These are phyloP conservation scores for Mortierella sp. DNA, from an alignment of 371 early-diverging fungal species.

Conservation along the genomic window DNA sequence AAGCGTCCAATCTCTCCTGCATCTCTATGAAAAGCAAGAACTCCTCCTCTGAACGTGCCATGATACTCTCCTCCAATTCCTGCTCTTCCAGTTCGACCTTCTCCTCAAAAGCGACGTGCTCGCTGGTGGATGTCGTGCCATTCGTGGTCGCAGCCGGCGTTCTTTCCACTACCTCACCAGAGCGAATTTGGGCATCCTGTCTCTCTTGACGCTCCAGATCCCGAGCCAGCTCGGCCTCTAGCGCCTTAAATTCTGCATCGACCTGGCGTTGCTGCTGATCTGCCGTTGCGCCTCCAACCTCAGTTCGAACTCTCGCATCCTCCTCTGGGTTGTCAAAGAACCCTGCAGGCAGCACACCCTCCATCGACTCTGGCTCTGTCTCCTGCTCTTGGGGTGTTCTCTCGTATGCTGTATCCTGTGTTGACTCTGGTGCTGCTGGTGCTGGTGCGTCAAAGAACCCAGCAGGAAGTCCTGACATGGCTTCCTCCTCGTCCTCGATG, in stretches of 20 bases:
- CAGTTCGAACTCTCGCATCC: conserved; percentile 41
- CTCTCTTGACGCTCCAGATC: conserved; percentile 42
- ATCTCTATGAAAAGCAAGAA: conserved; percentile 52
- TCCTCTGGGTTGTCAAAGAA: conserved; percentile 57
- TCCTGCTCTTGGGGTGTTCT: not conserved
- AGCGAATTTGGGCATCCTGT: conserved; percentile 21
- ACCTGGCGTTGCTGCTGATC: conserved; percentile 49
- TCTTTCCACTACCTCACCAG: not conserved
- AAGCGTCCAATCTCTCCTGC: conserved; percentile 44
- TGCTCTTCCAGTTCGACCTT: conserved; percentile 45
- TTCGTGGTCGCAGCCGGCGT: not conserved
- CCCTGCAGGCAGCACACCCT: conserved; percentile 53
- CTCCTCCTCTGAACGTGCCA: conserved; percentile 49
- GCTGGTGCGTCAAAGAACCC: conserved; percentile 40
- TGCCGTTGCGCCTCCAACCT: conserved; percentile 55
- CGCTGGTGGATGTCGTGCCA: conserved; percentile 7
- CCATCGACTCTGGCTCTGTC: conserved; percentile 30
- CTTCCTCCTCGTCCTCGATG: conserved; percentile 46
- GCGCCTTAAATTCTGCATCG: conserved; percentile 52
- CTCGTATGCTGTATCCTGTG: not conserved
- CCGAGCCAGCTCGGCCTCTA: conserved; percentile 49
- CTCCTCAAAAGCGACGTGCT: conserved; percentile 41
- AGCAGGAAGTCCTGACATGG: conserved; percentile 44
- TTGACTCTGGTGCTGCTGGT: not conserved
- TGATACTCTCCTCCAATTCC: conserved; percentile 51